These are phyloP conservation scores for Silene noctiflora DNA, from an alignment of 179 eudicot species.

Conservation along the genomic window DNA sequence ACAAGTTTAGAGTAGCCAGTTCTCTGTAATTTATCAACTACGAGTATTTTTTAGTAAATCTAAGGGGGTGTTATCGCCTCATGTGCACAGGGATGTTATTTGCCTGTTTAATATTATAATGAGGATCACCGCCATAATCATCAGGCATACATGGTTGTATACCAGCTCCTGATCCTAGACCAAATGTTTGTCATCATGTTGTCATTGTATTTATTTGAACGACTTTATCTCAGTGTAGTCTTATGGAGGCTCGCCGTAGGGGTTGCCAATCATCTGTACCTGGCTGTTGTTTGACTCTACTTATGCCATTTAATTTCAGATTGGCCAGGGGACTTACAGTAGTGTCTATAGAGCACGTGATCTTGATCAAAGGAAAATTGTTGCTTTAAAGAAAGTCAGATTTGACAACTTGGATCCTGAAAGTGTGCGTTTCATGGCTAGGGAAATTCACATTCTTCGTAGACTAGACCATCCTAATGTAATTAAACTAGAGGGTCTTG, in stretches of 20 bases:
- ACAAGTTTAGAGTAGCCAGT: background rate
- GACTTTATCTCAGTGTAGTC: background rate
- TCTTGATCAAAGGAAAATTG: conserved; percentile 70
- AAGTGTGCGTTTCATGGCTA: conserved; percentile 86
- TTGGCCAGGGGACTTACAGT: conserved; percentile 92
- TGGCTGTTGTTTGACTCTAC: conserved; percentile 15
- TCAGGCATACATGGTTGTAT: background rate
- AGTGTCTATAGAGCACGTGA: conserved; percentile 88
- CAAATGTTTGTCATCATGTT: background rate
- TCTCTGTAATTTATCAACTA: background rate
- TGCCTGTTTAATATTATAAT: background rate
- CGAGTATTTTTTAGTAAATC: background rate
- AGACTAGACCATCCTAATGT: conserved; percentile 73
- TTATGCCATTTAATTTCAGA: conserved; percentile 40
- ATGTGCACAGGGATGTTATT: background rate
- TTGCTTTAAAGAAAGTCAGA: conserved; percentile 85
- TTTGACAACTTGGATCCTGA: conserved; percentile 89
- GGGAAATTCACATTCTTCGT: conserved; percentile 75
- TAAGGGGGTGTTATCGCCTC: background rate
- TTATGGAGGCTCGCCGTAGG: background rate
- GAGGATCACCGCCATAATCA: background rate
- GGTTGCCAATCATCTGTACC: background rate
- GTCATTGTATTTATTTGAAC: background rate
- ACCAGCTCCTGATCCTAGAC: conserved; percentile 4
- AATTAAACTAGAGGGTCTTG: conserved; percentile 73